phyloP scores from a whole-genome alignment of 805 yeast species.

The Wickerhamomyces rabaulensis region DNA sequence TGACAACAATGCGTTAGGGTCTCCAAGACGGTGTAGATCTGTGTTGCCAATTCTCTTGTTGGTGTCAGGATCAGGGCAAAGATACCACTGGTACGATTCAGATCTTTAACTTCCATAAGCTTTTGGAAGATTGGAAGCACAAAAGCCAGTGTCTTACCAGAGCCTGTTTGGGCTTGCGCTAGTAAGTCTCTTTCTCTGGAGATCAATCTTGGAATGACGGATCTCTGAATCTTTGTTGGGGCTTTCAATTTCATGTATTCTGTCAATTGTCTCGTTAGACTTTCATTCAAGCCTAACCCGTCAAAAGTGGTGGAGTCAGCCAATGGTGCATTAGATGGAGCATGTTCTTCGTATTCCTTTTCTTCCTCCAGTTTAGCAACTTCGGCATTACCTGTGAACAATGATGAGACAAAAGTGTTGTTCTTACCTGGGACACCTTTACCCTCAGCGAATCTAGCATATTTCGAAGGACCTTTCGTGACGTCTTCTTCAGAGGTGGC shows the following conservation, averaged over 20 bases:
- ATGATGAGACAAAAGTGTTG: constrained; percentile 75
- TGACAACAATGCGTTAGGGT: constrained; percentile 71
- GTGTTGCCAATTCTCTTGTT: constrained; percentile 91
- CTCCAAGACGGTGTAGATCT: constrained; percentile 79
- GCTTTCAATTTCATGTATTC: constrained; percentile 48
- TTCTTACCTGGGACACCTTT: constrained; percentile 48
- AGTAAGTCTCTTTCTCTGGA: constrained; percentile 56
- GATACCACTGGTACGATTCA: constrained; percentile 67
- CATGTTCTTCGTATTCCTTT: constrained; percentile 27
- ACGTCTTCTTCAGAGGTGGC: constrained; percentile 7
- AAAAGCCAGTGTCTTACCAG: constrained; percentile 93
- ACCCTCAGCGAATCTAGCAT: constrained; percentile 39
- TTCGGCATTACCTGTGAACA: constrained; percentile 69
- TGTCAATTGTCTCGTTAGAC: constrained; percentile 47
- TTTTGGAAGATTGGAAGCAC: constrained; percentile 75
- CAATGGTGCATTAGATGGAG: constrained; percentile 82
- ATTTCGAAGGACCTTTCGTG: constrained; percentile 27
- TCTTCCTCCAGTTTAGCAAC: constrained; percentile 35
- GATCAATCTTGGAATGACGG: constrained; percentile 63
- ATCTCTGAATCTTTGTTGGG: constrained; percentile 86
- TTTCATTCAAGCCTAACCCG: constrained; percentile 62
- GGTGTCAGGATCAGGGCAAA: constrained; percentile 90
- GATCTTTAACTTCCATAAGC: constrained; percentile 49
- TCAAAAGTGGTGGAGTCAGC: constrained; percentile 62
- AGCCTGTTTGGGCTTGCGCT: constrained; percentile 96